Evolutionary conservation across 768 basidiomycete genomes (phyloP).

Genomic region (Lyophyllum semitale): DNA sequence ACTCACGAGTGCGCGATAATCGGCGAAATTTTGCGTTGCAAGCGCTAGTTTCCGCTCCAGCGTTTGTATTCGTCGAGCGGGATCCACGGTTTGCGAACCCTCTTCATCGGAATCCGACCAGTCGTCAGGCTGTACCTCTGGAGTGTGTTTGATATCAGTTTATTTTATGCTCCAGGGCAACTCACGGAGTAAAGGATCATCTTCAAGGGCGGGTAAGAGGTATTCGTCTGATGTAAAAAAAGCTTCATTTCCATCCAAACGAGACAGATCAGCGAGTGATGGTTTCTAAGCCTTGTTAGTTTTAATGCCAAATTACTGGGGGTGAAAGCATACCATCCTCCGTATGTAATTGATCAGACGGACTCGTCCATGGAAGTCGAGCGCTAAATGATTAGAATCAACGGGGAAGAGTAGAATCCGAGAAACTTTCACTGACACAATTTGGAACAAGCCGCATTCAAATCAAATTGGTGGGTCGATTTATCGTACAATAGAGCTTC

Average conservation of each 20-base stretch:
- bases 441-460: conserved; percentile 48
- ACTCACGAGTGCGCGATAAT: conserved; percentile 61
- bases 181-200: conserved; percentile 90
- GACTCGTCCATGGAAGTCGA: conserved; percentile 81
- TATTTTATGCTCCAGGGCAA: conserved; percentile 10
- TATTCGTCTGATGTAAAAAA: conserved; percentile 79
- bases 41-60: conserved; percentile 65
- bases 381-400: conserved; percentile 38
- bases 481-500: conserved; percentile 68
- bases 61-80: conserved; percentile 46
- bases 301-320: neutral
- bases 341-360: conserved; percentile 88
- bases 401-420: neutral
- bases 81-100: conserved; percentile 31
- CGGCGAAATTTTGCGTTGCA: conserved; percentile 59
- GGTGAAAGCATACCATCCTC: conserved; percentile 52
- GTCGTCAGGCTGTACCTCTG: conserved; percentile 68
- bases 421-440: conserved; percentile 49
- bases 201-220: conserved; percentile 78
- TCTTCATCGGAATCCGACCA: conserved; percentile 82
- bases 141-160: conserved; percentile 3
- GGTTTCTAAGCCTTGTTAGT: conserved; percentile 47
- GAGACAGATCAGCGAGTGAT: conserved; percentile 42
- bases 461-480: conserved; percentile 59
- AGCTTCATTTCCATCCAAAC: conserved; percentile 56